These are phyloP conservation scores for Xylaria sp. DNA, from an alignment of 2,329 filamentous ascomycete genomes.

Conservation along the genomic window DNA sequence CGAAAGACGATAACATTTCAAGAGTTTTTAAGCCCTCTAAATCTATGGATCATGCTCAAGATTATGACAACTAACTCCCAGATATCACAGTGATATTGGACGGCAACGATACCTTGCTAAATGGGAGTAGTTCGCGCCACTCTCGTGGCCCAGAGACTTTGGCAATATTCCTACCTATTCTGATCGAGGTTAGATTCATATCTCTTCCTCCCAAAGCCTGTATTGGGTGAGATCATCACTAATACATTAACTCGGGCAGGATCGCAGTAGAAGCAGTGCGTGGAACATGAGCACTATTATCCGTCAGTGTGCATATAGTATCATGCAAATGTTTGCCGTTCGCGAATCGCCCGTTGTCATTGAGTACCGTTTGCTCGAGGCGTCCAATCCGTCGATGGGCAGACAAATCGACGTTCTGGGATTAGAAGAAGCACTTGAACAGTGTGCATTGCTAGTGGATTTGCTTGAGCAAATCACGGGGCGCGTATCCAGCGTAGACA, in stretches of 20 bases:
- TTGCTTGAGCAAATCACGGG: conserved; percentile 43
- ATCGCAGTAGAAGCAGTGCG: conserved; percentile 51
- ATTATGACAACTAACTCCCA: not conserved
- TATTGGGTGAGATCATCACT: not conserved
- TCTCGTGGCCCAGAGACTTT: conserved; percentile 45
- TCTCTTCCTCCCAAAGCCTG: not conserved
- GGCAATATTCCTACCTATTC: conserved; percentile 54
- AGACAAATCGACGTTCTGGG: conserved; percentile 47
- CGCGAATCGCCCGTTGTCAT: conserved; percentile 43
- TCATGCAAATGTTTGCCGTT: conserved; percentile 44
- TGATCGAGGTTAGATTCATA: conserved; percentile 51
- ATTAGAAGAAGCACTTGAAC: conserved; percentile 36
- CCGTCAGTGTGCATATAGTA: conserved; percentile 53
- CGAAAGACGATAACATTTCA: too few species aligned
- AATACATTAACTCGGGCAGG: conserved; percentile 13
- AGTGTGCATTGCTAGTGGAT: conserved; percentile 43
- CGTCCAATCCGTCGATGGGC: conserved; percentile 47
- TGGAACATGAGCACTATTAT: conserved; percentile 54
- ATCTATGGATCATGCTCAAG: not conserved
- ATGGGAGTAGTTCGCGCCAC: conserved; percentile 12
- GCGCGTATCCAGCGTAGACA: conserved; percentile 27
- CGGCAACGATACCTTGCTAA: conserved; percentile 48
- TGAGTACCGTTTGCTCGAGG: conserved; percentile 54
- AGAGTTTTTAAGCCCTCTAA: not conserved
- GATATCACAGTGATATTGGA: conserved; percentile 32